Percentiles rank a stretch among this genome's conserved stretches.
These are phyloP conservation scores for Botrytis medusae DNA, from an alignment of 2,329 filamentous ascomycete species.

Conservation along the genomic window DNA sequence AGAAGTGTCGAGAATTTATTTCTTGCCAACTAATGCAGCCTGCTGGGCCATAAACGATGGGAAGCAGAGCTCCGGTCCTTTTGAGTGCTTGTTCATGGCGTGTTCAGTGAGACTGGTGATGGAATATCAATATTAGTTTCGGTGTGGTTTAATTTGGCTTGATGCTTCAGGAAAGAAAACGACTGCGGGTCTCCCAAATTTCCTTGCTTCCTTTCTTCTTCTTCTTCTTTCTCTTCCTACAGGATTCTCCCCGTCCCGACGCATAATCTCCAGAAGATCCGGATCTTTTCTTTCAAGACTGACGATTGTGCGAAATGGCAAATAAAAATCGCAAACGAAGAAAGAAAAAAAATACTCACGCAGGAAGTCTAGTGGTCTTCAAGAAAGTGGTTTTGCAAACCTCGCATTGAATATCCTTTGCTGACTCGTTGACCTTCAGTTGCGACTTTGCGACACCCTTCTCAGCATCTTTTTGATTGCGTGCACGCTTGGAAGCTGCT, in stretches of 20 bases:
- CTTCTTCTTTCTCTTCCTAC: background rate
- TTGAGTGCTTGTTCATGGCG: constrained; percentile 74
- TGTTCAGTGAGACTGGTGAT: constrained; percentile 62
- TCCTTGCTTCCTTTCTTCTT: background rate
- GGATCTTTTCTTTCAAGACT: background rate
- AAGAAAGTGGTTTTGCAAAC: constrained; percentile 78
- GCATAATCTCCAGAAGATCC: background rate
- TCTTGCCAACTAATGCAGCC: constrained; percentile 15
- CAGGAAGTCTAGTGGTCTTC: constrained; percentile 71
- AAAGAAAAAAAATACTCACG: constrained; percentile 49
- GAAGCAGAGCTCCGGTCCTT: constrained; percentile 71
- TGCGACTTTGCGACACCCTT: constrained; percentile 59
- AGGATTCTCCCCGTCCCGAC: background rate
- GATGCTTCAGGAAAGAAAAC: background rate
- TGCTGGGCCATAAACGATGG: constrained; percentile 41
- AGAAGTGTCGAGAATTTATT: constrained; percentile 14
- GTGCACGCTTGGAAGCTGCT: constrained; percentile 71
- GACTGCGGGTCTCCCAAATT: background rate
- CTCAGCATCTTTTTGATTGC: constrained; percentile 62
- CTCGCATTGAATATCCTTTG: constrained; percentile 74
- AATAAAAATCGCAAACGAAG: background rate
- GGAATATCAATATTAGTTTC: background rate
- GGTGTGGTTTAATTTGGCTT: background rate
- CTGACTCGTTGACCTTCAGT: constrained; percentile 68
- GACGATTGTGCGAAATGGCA: background rate